phyloP scores from a whole-genome alignment of 208 protist species.

The Trypanosoma conorhini region DNA sequence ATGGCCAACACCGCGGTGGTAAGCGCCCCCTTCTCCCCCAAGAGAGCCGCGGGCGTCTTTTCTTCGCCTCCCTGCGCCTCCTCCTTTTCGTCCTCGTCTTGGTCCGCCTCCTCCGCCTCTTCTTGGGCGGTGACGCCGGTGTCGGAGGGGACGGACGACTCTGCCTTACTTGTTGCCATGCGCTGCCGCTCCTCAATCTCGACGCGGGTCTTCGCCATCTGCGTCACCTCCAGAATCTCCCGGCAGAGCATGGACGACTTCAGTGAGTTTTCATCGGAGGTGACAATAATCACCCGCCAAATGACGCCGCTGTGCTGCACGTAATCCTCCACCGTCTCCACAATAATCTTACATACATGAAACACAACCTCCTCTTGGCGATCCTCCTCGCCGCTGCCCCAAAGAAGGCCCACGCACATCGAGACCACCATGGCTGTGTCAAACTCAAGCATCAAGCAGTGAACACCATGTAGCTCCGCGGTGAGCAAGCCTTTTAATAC shows the following conservation, averaged over 20 bases:
- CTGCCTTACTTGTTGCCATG: constrained; percentile 8
- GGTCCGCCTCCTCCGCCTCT: constrained; percentile 5
- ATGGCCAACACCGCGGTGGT: not conserved
- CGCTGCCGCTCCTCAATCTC: constrained; percentile 42
- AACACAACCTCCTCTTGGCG: constrained; percentile 57
- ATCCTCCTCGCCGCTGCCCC: constrained; percentile 38
- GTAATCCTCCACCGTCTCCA: constrained; percentile 87
- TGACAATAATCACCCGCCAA: constrained; percentile 72
- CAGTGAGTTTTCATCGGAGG: constrained; percentile 36
- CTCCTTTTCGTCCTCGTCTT: not conserved
- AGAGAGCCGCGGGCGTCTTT: not conserved
- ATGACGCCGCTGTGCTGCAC: constrained; percentile 86
- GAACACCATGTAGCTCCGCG: constrained; percentile 66
- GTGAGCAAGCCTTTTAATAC: constrained; percentile 73
- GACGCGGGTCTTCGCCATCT: constrained; percentile 40
- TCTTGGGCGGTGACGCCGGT: constrained; percentile 7
- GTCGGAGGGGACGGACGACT: constrained; percentile 10
- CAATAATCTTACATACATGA: constrained; percentile 80
- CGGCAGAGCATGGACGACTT: constrained; percentile 30
- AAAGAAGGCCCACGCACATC: constrained; percentile 73
- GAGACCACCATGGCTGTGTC: constrained; percentile 64
- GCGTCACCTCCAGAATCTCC: constrained; percentile 48
- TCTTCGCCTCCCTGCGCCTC: not conserved
- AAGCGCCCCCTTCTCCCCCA: not conserved
- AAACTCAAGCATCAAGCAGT: constrained; percentile 70